Percentiles rank a stretch among this genome's conserved stretches.
Conservation (phyloP, 129 eudicot species). For the Pseudognaphalium luteoalbum region DNA sequence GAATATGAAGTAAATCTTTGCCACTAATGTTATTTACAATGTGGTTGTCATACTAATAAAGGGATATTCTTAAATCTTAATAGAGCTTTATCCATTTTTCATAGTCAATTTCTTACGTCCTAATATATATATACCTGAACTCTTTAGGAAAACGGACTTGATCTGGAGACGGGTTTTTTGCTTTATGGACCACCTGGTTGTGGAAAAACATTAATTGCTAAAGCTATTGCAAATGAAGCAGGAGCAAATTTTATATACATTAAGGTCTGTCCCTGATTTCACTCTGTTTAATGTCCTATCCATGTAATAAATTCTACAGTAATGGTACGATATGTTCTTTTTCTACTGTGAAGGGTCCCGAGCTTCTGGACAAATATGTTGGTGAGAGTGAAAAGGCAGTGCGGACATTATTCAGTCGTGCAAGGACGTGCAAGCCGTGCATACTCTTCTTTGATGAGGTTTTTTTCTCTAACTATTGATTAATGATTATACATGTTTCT, state of each 20-base stretch:
- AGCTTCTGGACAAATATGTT: slow-evolving; percentile 79
- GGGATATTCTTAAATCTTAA: too few species aligned
- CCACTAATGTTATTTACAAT: too few species aligned
- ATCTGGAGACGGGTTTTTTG: too few species aligned
- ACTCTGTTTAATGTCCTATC: neutral
- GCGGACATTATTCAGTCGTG: slow-evolving; percentile 82
- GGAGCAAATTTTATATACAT: slow-evolving; percentile 92
- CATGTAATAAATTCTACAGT: neutral
- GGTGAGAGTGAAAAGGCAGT: slow-evolving; percentile 94
- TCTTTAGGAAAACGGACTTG: too few species aligned
- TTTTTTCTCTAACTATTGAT: neutral
- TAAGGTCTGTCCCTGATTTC: slow-evolving; percentile 48
- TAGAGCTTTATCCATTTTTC: too few species aligned
- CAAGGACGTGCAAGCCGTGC: slow-evolving; percentile 95
- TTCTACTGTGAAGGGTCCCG: slow-evolving; percentile 71
- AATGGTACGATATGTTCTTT: slow-evolving; percentile 5
- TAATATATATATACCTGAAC: too few species aligned
- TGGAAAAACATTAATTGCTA: slow-evolving; percentile 31
- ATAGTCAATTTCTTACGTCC: too few species aligned
- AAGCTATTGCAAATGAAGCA: slow-evolving; percentile 45
- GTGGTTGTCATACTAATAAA: too few species aligned
- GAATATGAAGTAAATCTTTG: too few species aligned
- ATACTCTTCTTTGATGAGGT: slow-evolving; percentile 97
- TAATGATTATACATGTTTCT: too few species aligned
- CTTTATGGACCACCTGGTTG: too few species aligned